Conservation (phyloP, 192 early-diverging fungal genomes). For the Gamsiella multidivaricata region DNA sequence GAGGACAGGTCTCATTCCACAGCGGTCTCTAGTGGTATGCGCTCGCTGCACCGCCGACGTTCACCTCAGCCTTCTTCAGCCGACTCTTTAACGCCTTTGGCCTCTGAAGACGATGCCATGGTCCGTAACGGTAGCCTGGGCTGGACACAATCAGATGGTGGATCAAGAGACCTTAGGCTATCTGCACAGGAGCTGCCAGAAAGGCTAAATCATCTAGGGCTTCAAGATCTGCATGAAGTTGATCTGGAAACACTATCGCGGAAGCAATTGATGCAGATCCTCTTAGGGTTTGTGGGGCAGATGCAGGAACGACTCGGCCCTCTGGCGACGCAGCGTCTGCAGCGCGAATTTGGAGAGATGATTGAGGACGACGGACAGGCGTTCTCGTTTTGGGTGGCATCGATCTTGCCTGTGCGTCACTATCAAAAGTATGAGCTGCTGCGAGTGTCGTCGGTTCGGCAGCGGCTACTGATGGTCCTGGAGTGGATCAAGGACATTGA, state of each 20-base stretch:
- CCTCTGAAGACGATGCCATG: too few relatives aligned
- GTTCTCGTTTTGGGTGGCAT: slow-evolving; percentile 64
- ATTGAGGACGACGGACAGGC: slow-evolving; percentile 48
- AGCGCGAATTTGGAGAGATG: slow-evolving; percentile 55
- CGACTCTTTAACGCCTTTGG: too few relatives aligned
- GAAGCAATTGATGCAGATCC: slow-evolving; percentile 41
- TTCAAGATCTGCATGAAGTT: slow-evolving; percentile 21
- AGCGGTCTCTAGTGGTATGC: too few relatives aligned
- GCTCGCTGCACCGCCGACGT: too few relatives aligned
- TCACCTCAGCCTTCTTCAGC: too few relatives aligned
- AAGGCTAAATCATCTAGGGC: not conserved
- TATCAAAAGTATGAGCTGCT: slow-evolving; percentile 60
- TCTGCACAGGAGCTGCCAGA: not conserved
- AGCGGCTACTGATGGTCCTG: slow-evolving; percentile 56
- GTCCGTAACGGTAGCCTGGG: too few relatives aligned
- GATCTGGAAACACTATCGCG: slow-evolving; percentile 27
- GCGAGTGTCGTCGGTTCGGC: slow-evolving; percentile 53
- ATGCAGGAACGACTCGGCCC: slow-evolving; percentile 44
- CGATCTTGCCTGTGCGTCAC: slow-evolving; percentile 59
- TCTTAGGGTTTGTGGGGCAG: slow-evolving; percentile 45
- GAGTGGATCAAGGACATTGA: slow-evolving; percentile 60
- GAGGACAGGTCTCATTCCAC: not conserved
- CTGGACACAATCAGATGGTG: not conserved
- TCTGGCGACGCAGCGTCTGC: slow-evolving; percentile 50
- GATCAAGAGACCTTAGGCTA: not conserved